Conservation (phyloP, 1,284 basidiomycete genomes). For the Jaminaea rosea region DNA sequence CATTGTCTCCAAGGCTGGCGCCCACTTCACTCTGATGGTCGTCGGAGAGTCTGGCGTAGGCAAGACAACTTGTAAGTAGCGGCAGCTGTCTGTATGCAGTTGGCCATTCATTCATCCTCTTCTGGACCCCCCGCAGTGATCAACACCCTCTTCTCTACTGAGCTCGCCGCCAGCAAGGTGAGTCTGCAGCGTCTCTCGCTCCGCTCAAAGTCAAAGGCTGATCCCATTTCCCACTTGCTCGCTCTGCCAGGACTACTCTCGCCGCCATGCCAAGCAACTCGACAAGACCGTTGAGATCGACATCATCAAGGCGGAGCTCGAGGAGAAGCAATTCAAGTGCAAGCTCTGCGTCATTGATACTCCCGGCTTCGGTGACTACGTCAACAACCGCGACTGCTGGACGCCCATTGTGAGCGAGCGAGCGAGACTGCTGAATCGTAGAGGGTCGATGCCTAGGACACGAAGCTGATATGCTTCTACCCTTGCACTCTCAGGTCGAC, state of each 20-base stretch:
- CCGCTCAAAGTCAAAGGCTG: too few relatives aligned
- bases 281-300: conserved; percentile 88
- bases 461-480: too few relatives aligned
- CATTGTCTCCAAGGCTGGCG: conserved; percentile 80
- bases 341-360: conserved; percentile 98
- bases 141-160: conserved; percentile 98
- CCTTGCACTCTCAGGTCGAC: too few relatives aligned
- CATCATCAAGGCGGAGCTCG: conserved; percentile 63
- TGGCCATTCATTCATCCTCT: not conserved
- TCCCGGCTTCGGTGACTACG: conserved; percentile 94
- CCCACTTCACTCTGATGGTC: conserved; percentile 99
- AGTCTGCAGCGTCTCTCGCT: too few relatives aligned
- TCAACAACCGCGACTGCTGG: conserved; percentile 99
- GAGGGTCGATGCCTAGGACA: too few relatives aligned
- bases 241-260: conserved; percentile 83
- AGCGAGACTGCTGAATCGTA: too few relatives aligned
- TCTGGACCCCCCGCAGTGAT: conserved; percentile 51
- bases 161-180: conserved; percentile 82
- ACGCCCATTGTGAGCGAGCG: conserved; percentile 87
- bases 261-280: conserved; percentile 88
- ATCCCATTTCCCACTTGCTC: too few relatives aligned
- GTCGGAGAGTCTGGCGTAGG: conserved; percentile 63
- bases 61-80: conserved; percentile 38
- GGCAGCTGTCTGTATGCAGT: not conserved
- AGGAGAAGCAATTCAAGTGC: conserved; percentile 98